Conservation (phyloP, 257 asterid genomes). For the Capsicum chinense region DNA sequence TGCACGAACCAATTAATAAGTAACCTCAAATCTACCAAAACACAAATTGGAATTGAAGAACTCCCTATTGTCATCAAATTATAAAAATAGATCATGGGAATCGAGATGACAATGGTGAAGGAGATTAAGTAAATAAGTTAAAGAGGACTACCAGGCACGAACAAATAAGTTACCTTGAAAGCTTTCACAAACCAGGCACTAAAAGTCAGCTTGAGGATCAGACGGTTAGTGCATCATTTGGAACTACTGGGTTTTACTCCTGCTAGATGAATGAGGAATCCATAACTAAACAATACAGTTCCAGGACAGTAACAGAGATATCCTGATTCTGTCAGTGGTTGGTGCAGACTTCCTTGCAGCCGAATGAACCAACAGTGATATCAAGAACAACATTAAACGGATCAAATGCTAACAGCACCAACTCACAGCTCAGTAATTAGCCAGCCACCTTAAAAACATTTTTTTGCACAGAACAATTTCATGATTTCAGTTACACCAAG, state of each 20-base stretch:
- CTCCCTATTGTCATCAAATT: background rate
- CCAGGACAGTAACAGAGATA: slow-evolving; percentile 33
- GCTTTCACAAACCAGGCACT: slow-evolving; percentile 39
- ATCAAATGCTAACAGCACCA: background rate
- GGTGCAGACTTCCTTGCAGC: slow-evolving; percentile 40
- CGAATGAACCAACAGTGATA: slow-evolving; percentile 3
- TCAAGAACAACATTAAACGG: background rate
- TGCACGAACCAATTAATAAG: slow-evolving; percentile 36
- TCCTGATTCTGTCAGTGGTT: slow-evolving; percentile 35
- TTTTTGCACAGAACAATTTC: background rate
- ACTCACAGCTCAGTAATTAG: background rate
- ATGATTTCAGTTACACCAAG: background rate
- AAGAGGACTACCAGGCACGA: background rate
- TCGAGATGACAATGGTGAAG: background rate
- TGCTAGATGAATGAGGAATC: background rate
- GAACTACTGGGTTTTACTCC: slow-evolving; percentile 23
- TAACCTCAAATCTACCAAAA: slow-evolving; percentile 36
- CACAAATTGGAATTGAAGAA: slow-evolving; percentile 8
- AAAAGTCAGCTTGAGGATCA: slow-evolving; percentile 37
- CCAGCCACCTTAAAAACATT: slow-evolving; percentile 12
- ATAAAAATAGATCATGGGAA: background rate
- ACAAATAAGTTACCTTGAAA: slow-evolving; percentile 34
- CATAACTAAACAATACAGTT: slow-evolving; percentile 31
- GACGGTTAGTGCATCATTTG: slow-evolving; percentile 35
- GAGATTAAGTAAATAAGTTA: background rate